Percentiles rank a stretch among this genome's conserved stretches.
phyloP scores from a whole-genome alignment of 305 asterid species.

The Withania somnifera region DNA sequence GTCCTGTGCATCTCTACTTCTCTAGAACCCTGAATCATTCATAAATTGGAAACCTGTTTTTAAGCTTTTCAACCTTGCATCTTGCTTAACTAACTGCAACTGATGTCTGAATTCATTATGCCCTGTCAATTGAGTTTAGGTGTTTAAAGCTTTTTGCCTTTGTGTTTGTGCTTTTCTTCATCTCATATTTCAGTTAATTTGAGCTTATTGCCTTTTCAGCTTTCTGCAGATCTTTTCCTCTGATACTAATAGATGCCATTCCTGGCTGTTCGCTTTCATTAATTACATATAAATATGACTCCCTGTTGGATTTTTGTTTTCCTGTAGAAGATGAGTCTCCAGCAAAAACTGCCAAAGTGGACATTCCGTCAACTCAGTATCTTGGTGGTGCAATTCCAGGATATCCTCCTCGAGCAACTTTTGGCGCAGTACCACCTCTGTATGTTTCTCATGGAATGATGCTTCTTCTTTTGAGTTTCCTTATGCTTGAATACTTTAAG shows the following conservation, averaged over 20 bases:
- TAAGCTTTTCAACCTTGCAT: neutral
- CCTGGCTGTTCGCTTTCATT: neutral
- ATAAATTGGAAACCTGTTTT: neutral
- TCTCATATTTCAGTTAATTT: neutral
- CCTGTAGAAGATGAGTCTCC: constrained; percentile 58
- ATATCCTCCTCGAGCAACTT: constrained; percentile 47
- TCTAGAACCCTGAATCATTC: neutral
- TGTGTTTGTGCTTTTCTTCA: neutral
- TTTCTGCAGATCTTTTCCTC: neutral
- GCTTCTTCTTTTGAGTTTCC: neutral
- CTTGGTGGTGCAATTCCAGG: constrained; percentile 45
- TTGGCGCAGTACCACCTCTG: constrained; percentile 47
- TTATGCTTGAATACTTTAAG: neutral
- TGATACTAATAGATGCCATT: neutral
- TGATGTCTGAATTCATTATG: neutral
- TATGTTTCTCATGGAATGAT: constrained; percentile 26
- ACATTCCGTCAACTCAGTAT: constrained; percentile 39
- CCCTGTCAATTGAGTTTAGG: neutral
- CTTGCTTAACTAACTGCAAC: neutral
- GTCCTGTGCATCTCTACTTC: neutral
- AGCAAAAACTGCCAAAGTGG: constrained; percentile 63
- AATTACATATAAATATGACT: neutral
- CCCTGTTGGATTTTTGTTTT: neutral
- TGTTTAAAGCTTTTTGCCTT: neutral
- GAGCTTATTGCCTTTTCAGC: neutral